Percentiles rank a stretch among this genome's conserved stretches.
Evolutionary conservation across 2,329 filamentous ascomycete genomes (phyloP).

Genomic region (Sphaerulina vaccinii): DNA sequence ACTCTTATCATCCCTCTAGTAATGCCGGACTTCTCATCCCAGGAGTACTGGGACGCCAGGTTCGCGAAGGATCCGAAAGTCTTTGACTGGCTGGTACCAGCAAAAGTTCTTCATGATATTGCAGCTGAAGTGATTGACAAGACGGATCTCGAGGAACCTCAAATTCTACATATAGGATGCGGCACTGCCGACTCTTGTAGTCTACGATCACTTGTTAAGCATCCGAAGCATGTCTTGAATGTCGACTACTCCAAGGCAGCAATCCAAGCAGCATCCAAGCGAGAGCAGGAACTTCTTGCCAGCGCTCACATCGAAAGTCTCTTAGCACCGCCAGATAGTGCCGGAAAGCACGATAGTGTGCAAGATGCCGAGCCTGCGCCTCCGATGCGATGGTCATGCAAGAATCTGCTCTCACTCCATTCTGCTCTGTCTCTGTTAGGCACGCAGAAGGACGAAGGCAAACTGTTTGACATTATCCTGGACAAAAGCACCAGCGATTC

Average conservation of each 20-base stretch:
- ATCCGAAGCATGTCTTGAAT: constrained; percentile 26
- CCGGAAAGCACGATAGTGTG: constrained; percentile 22
- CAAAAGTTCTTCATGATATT: constrained; percentile 19
- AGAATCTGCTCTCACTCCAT: constrained; percentile 22
- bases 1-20: neutral
- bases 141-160: constrained; percentile 13
- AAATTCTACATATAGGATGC: constrained; percentile 26
- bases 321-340: neutral
- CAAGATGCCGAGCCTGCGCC: constrained; percentile 12
- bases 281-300: constrained; percentile 22
- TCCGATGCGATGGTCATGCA: constrained; percentile 24
- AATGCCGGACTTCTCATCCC: constrained; percentile 27
- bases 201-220: constrained; percentile 18
- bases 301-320: constrained; percentile 14
- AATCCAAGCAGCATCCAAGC: constrained; percentile 19
- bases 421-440: constrained; percentile 22
- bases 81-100: constrained; percentile 27
- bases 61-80: constrained; percentile 22
- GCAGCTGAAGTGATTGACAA: constrained; percentile 22
- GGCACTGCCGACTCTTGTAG: constrained; percentile 23
- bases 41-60: constrained; percentile 26
- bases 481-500: constrained; percentile 29
- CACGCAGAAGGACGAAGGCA: constrained; percentile 6
- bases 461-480: constrained; percentile 24
- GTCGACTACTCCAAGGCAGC: constrained; percentile 25